These are phyloP conservation scores for Myrica gale DNA, from an alignment of 306 rosid genomes.

Conservation along the genomic window DNA sequence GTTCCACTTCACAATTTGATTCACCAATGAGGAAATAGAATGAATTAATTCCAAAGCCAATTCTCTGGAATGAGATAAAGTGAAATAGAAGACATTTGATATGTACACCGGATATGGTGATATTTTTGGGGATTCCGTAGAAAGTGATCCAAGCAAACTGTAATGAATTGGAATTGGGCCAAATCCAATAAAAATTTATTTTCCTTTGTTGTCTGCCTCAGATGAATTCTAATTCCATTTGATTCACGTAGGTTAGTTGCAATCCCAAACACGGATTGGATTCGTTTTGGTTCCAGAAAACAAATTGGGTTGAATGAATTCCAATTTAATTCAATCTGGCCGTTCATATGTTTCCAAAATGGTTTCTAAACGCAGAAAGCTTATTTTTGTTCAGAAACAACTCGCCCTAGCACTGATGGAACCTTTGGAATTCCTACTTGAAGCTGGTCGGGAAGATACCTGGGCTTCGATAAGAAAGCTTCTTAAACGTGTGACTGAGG, in stretches of 20 bases:
- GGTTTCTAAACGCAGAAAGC: not conserved
- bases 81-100: not conserved
- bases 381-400: slow-evolving; percentile 48
- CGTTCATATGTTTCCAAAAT: not conserved
- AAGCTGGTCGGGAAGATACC: slow-evolving; percentile 63
- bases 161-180: not conserved
- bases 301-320: not conserved
- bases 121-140: not conserved
- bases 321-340: not conserved
- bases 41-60: no score
- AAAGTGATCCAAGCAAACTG: not conserved
- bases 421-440: slow-evolving; percentile 73
- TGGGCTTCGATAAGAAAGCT: slow-evolving; percentile 77
- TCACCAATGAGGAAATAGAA: no score
- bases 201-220: not conserved
- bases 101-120: not conserved
- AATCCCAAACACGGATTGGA: not conserved
- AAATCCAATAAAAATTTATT: not conserved
- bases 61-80: no score
- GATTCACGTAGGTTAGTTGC: not conserved
- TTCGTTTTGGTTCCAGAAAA: not conserved
- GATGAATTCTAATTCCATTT: not conserved
- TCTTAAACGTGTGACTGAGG: slow-evolving; percentile 62
- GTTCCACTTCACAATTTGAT: no score
- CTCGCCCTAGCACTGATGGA: slow-evolving; percentile 53